Evolutionary conservation across 176 grass and related monocot species (phyloP).

Genomic region (maize (Zea mays)): DNA sequence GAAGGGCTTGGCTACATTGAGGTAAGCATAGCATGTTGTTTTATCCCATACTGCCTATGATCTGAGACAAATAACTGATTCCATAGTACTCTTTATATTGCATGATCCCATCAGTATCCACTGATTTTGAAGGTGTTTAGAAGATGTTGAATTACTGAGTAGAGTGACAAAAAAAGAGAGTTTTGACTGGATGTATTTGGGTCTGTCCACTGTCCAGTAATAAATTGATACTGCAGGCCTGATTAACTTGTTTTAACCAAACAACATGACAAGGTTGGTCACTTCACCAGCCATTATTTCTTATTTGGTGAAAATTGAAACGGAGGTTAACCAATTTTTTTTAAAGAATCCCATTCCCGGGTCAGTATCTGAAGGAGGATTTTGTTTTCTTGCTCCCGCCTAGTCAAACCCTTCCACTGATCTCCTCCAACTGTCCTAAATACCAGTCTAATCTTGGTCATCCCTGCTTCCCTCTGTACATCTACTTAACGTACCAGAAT

Average conservation of each 20-base stretch:
- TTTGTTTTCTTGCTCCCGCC: background rate
- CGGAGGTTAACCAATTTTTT: conserved; percentile 25
- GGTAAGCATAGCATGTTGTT: conserved; percentile 40
- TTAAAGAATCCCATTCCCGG: background rate
- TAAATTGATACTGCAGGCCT: background rate
- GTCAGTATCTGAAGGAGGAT: background rate
- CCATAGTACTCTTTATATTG: background rate
- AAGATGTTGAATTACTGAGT: background rate
- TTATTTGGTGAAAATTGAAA: conserved; percentile 36
- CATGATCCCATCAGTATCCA: conserved; percentile 10
- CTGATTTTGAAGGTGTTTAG: conserved; percentile 14
- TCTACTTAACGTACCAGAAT: background rate
- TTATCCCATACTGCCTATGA: background rate
- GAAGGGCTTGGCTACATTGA: conserved; percentile 95
- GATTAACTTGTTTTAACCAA: conserved; percentile 8
- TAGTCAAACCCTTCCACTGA: conserved; percentile 16
- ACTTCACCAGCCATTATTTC: background rate
- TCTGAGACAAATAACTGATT: conserved; percentile 3
- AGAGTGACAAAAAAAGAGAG: background rate
- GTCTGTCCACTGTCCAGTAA: background rate
- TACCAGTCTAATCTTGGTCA: background rate
- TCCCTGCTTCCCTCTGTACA: conserved; percentile 2
- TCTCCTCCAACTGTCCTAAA: background rate
- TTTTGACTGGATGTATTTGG: background rate
- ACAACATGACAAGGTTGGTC: background rate